A percentile compares a stretch with the other conserved stretches of the same genome.
Evolutionary conservation across 179 eudicot species (phyloP).

Genomic region (Actinidia arguta): DNA sequence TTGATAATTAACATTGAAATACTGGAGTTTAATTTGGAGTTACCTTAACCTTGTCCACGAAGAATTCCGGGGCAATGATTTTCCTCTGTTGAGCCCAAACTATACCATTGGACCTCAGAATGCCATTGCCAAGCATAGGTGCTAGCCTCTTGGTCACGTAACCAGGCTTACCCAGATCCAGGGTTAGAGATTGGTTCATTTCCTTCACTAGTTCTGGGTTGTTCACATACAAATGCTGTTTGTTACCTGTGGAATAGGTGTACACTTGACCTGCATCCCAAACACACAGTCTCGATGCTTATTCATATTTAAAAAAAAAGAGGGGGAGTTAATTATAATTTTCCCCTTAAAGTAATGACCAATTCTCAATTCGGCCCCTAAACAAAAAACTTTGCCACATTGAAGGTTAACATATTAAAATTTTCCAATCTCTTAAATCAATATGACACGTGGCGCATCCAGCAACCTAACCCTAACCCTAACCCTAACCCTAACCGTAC

Average conservation of each 20-base stretch:
- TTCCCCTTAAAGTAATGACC: too few species aligned
- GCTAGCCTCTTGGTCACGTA: slow-evolving; percentile 71
- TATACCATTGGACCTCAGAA: slow-evolving; percentile 73
- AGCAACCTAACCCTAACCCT: too few species aligned
- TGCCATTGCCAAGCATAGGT: slow-evolving; percentile 90
- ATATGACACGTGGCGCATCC: too few species aligned
- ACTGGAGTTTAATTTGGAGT: background rate
- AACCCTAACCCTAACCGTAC: too few species aligned
- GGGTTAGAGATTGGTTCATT: slow-evolving; percentile 57
- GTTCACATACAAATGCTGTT: slow-evolving; percentile 75
- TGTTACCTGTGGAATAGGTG: slow-evolving; percentile 74
- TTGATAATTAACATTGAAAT: background rate
- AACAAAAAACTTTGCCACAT: too few species aligned
- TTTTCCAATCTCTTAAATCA: too few species aligned
- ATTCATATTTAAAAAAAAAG: too few species aligned
- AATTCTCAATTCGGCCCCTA: too few species aligned
- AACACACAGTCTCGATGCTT: background rate
- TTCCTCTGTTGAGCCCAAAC: slow-evolving; percentile 80
- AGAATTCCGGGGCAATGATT: slow-evolving; percentile 78
- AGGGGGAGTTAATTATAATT: too few species aligned
- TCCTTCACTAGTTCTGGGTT: slow-evolving; percentile 74
- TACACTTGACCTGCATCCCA: slow-evolving; percentile 59
- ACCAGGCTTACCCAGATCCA: slow-evolving; percentile 74
- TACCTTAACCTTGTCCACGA: slow-evolving; percentile 87
- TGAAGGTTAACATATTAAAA: too few species aligned